Percentiles rank a stretch among this genome's conserved stretches.
Conservation (phyloP, 306 rosid species). For the Quercus wislizeni region DNA sequence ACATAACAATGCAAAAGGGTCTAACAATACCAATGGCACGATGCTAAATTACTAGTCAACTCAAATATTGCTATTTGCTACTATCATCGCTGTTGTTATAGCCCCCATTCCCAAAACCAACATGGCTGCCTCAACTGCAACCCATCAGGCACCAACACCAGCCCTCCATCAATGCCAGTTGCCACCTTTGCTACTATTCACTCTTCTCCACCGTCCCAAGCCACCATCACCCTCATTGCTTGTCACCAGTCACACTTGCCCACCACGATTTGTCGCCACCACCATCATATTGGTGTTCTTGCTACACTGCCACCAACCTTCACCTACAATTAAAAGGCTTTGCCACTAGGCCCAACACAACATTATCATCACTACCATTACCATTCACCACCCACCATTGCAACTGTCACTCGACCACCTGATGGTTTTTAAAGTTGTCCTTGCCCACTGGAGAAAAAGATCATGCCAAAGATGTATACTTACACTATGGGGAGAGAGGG, state of each 20-base stretch:
- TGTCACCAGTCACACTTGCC: neutral
- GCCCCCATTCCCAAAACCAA: neutral
- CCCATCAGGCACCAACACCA: neutral
- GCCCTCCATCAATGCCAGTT: neutral
- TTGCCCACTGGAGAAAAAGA: neutral
- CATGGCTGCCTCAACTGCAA: neutral
- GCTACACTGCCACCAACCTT: neutral
- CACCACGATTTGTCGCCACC: neutral
- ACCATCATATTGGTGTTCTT: too few relatives aligned
- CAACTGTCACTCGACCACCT: neutral
- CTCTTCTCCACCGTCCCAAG: neutral
- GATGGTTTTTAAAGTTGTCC: neutral
- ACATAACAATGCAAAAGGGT: too few relatives aligned
- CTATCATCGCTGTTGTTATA: too few relatives aligned
- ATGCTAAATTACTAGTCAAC: too few relatives aligned
- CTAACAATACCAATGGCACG: too few relatives aligned
- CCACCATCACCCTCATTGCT: neutral
- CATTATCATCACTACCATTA: neutral
- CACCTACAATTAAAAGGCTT: neutral
- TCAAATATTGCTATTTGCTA: too few relatives aligned
- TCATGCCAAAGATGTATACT: neutral
- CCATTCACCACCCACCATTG: neutral
- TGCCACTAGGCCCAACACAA: neutral
- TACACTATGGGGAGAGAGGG: too few relatives aligned
- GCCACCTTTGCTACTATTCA: neutral